These are phyloP conservation scores for Trifolium subterraneum DNA, from an alignment of 306 rosid species.

Conservation along the genomic window DNA sequence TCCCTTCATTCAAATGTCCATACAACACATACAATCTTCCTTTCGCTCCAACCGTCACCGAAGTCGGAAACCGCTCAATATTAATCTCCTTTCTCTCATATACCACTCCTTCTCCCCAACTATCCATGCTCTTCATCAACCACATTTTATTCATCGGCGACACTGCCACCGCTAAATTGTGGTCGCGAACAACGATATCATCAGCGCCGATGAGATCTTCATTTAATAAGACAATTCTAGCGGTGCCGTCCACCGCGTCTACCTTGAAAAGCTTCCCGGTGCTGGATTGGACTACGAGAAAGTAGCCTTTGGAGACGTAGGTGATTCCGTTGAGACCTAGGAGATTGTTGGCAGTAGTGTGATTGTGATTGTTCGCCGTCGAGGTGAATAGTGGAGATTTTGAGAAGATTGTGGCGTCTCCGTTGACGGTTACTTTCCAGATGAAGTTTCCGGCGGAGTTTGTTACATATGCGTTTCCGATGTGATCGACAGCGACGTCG, in stretches of 20 bases:
- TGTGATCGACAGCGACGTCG: conserved; percentile 66
- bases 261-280: conserved; percentile 84
- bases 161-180: conserved; percentile 68
- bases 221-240: conserved; percentile 55
- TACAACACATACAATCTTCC: conserved; percentile 70
- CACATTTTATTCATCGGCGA: conserved; percentile 52
- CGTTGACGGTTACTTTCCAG: conserved; percentile 66
- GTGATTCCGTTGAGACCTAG: conserved; percentile 74
- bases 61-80: conserved; percentile 58
- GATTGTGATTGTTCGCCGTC: conserved; percentile 18
- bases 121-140: conserved; percentile 76
- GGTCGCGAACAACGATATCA: conserved; percentile 54
- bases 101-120: conserved; percentile 67
- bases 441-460: conserved; percentile 73
- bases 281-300: conserved; percentile 76
- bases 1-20: conserved; percentile 71
- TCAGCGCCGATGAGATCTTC: conserved; percentile 62
- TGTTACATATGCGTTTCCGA: conserved; percentile 79
- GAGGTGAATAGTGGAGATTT: conserved; percentile 49
- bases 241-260: conserved; percentile 63
- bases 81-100: conserved; percentile 62
- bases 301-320: conserved; percentile 80
- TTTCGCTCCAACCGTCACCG: conserved; percentile 56
- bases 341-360: conserved; percentile 16
- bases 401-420: conserved; percentile 68